phyloP scores from a whole-genome alignment of 352 stramenopile species.

The Phytophthora hybrid region DNA sequence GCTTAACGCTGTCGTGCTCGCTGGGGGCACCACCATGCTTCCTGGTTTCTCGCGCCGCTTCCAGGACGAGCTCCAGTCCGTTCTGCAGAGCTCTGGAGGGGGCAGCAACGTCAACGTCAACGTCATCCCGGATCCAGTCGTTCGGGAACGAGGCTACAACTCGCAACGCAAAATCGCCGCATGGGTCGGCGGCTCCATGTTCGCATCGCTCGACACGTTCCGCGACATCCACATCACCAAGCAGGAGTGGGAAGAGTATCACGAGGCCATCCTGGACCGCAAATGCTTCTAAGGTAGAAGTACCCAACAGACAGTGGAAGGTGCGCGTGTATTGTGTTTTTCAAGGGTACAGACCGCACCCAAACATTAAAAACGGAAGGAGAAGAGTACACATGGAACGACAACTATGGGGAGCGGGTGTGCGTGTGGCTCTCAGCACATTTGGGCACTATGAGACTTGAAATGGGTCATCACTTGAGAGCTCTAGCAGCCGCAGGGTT shows the following conservation, averaged over 20 bases:
- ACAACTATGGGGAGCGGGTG: constrained; percentile 21
- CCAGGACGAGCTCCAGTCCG: constrained; percentile 64
- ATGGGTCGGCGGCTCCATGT: constrained; percentile 92
- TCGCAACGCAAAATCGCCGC: constrained; percentile 84
- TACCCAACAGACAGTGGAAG: not conserved
- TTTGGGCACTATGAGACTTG: constrained; percentile 3
- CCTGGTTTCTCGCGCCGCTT: constrained; percentile 85
- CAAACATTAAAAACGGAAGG: constrained; percentile 24
- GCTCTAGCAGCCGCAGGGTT: constrained; percentile 82
- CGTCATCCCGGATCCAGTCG: constrained; percentile 82
- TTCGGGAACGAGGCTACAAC: constrained; percentile 89
- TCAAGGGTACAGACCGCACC: constrained; percentile 30
- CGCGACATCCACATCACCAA: constrained; percentile 90
- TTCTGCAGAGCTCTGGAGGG: constrained; percentile 30
- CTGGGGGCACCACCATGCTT: constrained; percentile 88
- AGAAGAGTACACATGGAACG: constrained; percentile 35
- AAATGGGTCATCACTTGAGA: constrained; percentile 2
- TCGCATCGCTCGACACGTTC: constrained; percentile 90
- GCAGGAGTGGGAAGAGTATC: constrained; percentile 92
- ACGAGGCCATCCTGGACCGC: constrained; percentile 83
- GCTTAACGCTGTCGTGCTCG: constrained; percentile 77
- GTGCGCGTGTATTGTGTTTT: constrained; percentile 33
- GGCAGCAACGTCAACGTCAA: constrained; percentile 47
- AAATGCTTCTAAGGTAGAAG: constrained; percentile 72
- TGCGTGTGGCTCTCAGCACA: not conserved